Percentiles rank a stretch among this genome's conserved stretches.
These are phyloP conservation scores for Craspedostauros australis DNA, from an alignment of 108 stramenopile species.

Conservation along the genomic window DNA sequence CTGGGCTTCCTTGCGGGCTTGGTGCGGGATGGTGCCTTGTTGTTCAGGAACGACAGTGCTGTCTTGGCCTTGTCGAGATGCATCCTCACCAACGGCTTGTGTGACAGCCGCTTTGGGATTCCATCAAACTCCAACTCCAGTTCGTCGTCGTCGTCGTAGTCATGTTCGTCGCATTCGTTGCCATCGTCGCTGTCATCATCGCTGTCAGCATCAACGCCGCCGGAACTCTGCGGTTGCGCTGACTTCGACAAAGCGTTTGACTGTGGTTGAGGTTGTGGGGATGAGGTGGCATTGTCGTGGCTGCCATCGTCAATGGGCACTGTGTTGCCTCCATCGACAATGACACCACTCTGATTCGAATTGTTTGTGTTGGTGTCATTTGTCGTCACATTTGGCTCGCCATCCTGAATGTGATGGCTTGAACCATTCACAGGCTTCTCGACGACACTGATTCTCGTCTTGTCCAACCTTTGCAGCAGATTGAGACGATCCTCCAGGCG, in stretches of 20 bases:
- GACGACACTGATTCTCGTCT: slow-evolving; percentile 42
- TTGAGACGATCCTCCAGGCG: slow-evolving; percentile 63
- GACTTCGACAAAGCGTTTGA: too few relatives aligned
- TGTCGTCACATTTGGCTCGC: slow-evolving; percentile 2
- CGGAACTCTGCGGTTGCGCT: too few relatives aligned
- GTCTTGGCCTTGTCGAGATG: background rate
- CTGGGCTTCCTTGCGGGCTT: background rate
- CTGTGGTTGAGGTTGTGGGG: too few relatives aligned
- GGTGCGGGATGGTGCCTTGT: background rate
- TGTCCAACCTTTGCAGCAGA: slow-evolving; percentile 55
- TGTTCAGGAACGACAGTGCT: too few relatives aligned
- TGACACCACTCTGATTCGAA: too few relatives aligned
- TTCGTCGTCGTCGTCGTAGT: slow-evolving; percentile 29
- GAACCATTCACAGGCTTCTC: too few relatives aligned
- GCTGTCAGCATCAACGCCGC: too few relatives aligned
- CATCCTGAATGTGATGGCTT: too few relatives aligned
- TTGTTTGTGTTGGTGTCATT: background rate
- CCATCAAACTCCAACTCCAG: slow-evolving; percentile 18
- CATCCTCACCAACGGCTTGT: background rate
- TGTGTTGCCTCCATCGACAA: too few relatives aligned
- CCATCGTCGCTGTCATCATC: too few relatives aligned
- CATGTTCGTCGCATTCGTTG: slow-evolving; percentile 14
- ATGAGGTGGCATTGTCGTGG: too few relatives aligned
- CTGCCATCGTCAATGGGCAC: too few relatives aligned
- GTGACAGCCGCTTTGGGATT: background rate